Evolutionary conservation across 768 basidiomycete species (phyloP), one percentile per base, ranked within the genome.

Genomic region (Exidia glandulosa): DNA sequence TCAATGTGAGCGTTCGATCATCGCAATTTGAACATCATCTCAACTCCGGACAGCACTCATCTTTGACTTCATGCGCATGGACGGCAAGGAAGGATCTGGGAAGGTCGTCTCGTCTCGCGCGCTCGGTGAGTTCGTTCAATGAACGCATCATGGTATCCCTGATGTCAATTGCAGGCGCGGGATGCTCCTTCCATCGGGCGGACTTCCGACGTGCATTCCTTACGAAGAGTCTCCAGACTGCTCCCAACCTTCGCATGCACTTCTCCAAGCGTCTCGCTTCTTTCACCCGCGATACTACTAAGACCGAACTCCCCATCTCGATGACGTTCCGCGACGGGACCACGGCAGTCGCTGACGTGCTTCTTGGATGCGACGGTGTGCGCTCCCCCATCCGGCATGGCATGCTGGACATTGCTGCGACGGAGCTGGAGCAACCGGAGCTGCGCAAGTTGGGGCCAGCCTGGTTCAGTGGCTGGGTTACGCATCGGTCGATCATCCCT

Each of bases 191-290:
- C 23, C 41, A 45, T 45, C 41, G 41, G 19, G 41, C 41, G 7
- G 9, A 23, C 41, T 23, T 45, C 41, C 9, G 41, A 19, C 41
- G 41, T 6, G 41, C 41, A 19, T 45, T 45, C 41, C 19, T 45
- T 12, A 45, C 41, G 19, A 14, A 45, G 16, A 45, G 41, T 45
- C 41, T 45, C 23, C 19, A 14, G 6, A 19, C 41, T 6, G 41
- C 41, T 9, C 70, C 71, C 1, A 7, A 34, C 57, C 13, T 32
- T 41, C 16, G 67, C 64, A 59, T 66, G 2, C 72, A 74, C 41
- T 67, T 73, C 19, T 23, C 63, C 65, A 69, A 76, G 67, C 56
- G 70, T 61, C 57, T 78, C 50, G 63, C 64, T 47, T 57, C 67
- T 48, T 68, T 72, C 68, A 70, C 31, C 3, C 82, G 48, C 57